phyloP scores from a whole-genome alignment of 164 flowering plant genomes.

The Annona squamosa region DNA sequence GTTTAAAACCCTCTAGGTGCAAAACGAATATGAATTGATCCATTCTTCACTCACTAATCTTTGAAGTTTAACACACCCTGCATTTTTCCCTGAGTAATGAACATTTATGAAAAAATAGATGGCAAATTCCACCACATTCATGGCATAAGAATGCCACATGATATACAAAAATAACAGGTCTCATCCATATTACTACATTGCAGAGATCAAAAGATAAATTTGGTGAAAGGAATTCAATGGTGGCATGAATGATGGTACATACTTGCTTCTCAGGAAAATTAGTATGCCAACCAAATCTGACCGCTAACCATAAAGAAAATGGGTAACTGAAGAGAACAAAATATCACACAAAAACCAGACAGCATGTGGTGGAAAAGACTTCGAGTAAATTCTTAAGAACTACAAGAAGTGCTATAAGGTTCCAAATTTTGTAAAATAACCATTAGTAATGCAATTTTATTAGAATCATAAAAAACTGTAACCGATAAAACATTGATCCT shows the following conservation, averaged over 20 bases:
- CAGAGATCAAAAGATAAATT: too few species aligned
- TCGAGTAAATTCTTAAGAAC: background rate
- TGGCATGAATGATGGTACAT: too few species aligned
- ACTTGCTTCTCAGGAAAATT: too few species aligned
- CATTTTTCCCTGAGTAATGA: background rate
- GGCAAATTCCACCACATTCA: too few species aligned
- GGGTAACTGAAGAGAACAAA: background rate
- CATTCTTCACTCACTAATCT: background rate
- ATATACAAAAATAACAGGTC: too few species aligned
- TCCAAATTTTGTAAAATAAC: background rate
- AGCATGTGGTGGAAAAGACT: background rate
- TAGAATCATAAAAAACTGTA: background rate
- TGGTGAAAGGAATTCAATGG: too few species aligned
- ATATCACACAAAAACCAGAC: background rate
- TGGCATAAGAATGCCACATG: too few species aligned
- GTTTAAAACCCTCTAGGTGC: background rate
- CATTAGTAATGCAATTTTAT: background rate
- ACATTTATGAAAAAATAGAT: too few species aligned
- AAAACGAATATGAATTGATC: background rate
- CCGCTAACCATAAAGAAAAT: too few species aligned
- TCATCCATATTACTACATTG: too few species aligned
- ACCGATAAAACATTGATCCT: background rate
- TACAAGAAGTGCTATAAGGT: background rate
- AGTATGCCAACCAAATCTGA: too few species aligned
- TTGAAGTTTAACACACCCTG: background rate